Evolutionary conservation across 345 rosid genomes (phyloP).

Genomic region (Syzygium aromaticum): DNA sequence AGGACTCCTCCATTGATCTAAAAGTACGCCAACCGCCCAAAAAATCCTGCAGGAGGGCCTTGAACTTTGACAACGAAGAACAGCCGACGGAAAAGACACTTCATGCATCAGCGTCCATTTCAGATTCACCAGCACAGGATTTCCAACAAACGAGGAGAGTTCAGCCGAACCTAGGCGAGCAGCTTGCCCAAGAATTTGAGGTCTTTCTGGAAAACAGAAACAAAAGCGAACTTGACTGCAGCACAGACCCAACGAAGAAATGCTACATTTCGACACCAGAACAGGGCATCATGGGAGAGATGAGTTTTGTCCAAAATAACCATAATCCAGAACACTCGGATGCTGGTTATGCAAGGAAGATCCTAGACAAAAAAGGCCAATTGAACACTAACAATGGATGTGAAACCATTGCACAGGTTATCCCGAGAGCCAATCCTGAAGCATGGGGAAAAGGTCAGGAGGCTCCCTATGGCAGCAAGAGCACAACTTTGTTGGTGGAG

Average conservation of each 20-base stretch:
- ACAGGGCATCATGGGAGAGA: not conserved
- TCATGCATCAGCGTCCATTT: conserved; percentile 2
- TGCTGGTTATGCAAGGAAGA: not conserved
- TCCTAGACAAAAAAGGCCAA: not conserved
- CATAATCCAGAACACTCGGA: not conserved
- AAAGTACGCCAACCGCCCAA: conserved; percentile 13
- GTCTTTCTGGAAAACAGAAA: conserved; percentile 20
- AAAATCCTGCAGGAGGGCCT: conserved; percentile 46
- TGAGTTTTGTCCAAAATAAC: not conserved
- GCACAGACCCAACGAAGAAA: conserved; percentile 8
- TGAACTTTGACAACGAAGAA: conserved; percentile 36
- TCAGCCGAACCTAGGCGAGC: conserved; percentile 13
- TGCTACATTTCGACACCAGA: not conserved
- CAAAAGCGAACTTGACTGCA: conserved; percentile 13
- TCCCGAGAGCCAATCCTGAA: conserved; percentile 4
- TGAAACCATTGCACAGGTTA: not conserved
- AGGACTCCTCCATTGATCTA: conserved; percentile 20
- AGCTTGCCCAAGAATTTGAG: conserved; percentile 17
- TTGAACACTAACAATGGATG: not conserved
- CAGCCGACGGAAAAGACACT: conserved; percentile 8
- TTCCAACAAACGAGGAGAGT: not conserved
- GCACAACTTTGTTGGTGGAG: not conserved
- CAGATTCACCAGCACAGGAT: conserved; percentile 11
- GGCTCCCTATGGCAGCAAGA: conserved; percentile 7
- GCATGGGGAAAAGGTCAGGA: conserved; percentile 5